Base-by-base conservation (phyloP, 805 yeast species). In the Wickerhamomyces hampshirensis region DNA sequence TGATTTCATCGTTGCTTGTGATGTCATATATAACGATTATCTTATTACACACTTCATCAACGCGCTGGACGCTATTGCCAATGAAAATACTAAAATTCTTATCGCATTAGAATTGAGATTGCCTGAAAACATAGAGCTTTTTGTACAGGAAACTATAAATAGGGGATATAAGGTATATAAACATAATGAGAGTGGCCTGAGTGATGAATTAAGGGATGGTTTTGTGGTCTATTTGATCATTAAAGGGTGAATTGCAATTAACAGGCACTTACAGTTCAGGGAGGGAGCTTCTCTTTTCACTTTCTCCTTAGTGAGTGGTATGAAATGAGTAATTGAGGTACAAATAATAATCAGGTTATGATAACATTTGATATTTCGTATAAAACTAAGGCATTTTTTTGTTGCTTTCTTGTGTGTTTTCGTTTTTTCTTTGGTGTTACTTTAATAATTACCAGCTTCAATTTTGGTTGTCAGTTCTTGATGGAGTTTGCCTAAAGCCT, bases 401-500 rank as follows among this genome's bases (percentile, higher is more conserved):
- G n/a, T n/a, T n/a, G n/a, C n/a, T n/a, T n/a, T n/a, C n/a, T n/a
- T n/a, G n/a, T n/a, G n/a, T n/a, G n/a, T n/a, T n/a, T n/a, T n/a
- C n/a, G n/a, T n/a, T n/a, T n/a, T n/a, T n/a, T n/a, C n/a, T n/a
- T n/a, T n/a, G n/a, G n/a, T n/a, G n/a, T n/a, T n/a, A n/a, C n/a
- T n/a, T 8, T 21, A 21, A 21, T 21, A 21, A 21, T 21, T 11
- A 21, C 24, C 24, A 21, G 40, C 32, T 29, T 64, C 64, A 26
- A 68, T 50, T 44, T 72, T 76, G 16, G 65, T 66, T 14, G 63
- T 46, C 40, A 89, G 59, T 42, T 76, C 70, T 49, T 77, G 75
- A 55, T 86, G 94, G 29, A 76, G 65, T 41, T 71, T 68, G 35
- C 82, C 81, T 56, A 89, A 66, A 35, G 80, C 76, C 11, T 69